Percentiles rank a stretch among this genome's conserved stretches.
phyloP scores from a whole-genome alignment of 768 basidiomycete genomes.

The Termitomyces sp. region DNA sequence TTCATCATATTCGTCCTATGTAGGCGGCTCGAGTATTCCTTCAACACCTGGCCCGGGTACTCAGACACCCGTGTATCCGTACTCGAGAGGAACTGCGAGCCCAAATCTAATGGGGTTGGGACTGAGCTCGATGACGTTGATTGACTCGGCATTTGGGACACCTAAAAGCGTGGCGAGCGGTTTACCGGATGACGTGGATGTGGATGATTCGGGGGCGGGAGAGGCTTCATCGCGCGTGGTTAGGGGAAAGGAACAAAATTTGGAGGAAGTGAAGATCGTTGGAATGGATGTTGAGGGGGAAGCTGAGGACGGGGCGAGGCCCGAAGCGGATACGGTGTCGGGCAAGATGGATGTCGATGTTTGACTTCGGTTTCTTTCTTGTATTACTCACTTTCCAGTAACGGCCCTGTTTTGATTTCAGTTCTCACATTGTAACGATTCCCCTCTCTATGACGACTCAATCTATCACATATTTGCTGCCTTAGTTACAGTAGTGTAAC shows the following conservation, averaged over 20 bases:
- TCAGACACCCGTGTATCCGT: slow-evolving; percentile 20
- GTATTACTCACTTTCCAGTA: not conserved
- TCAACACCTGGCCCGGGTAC: slow-evolving; percentile 31
- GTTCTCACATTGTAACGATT: no score
- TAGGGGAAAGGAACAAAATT: slow-evolving; percentile 18
- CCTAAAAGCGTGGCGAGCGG: slow-evolving; percentile 22
- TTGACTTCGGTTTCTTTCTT: not conserved
- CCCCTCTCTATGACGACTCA: no score
- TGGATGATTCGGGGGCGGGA: slow-evolving; percentile 1
- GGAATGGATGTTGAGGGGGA: slow-evolving; percentile 21
- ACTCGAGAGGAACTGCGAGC: slow-evolving; percentile 17
- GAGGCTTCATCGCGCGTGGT: slow-evolving; percentile 7
- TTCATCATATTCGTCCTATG: slow-evolving; percentile 26
- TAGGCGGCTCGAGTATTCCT: slow-evolving; percentile 32
- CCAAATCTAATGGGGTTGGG: slow-evolving; percentile 30
- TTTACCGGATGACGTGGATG: slow-evolving; percentile 22
- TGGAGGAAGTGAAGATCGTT: slow-evolving; percentile 28
- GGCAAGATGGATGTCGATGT: slow-evolving; percentile 31
- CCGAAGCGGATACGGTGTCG: slow-evolving; percentile 7
- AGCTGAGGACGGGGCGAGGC: slow-evolving; percentile 10
- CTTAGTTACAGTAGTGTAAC: no score
- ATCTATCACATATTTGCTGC: no score
- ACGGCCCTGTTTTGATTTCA: no score
- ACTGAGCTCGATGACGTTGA: slow-evolving; percentile 18
- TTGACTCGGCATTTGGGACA: slow-evolving; percentile 22